phyloP scores from a whole-genome alignment of 768 basidiomycete species.

The Auricularia heimuer region DNA sequence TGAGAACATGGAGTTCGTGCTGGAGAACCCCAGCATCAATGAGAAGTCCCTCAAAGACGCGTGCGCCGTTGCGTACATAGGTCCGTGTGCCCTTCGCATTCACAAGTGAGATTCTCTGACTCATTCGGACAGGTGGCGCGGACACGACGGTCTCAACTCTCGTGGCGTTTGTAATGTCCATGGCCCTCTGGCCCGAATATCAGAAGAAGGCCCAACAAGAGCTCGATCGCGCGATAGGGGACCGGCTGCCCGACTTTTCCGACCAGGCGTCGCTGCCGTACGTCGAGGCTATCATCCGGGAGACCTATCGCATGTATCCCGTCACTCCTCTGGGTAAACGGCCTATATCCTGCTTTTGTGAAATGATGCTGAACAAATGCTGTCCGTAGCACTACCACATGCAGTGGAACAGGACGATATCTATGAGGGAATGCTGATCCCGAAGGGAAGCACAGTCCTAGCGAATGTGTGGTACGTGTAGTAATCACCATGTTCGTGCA shows the following conservation, averaged over 20 bases:
- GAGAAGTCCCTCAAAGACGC: slow-evolving; percentile 11
- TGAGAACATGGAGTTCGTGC: not conserved
- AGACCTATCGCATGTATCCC: slow-evolving; percentile 19
- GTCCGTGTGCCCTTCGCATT: slow-evolving; percentile 16
- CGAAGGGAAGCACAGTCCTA: slow-evolving; percentile 5
- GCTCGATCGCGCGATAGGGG: slow-evolving; percentile 29
- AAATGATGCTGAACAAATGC: not conserved
- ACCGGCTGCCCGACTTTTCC: slow-evolving; percentile 27
- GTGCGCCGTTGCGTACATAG: slow-evolving; percentile 14
- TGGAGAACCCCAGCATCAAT: not conserved
- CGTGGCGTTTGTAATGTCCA: slow-evolving; percentile 27
- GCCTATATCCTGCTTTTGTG: not conserved
- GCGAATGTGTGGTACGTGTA: slow-evolving; percentile 2
- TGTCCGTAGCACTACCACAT: not conserved
- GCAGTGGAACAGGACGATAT: slow-evolving; percentile 6
- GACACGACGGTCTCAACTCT: slow-evolving; percentile 24
- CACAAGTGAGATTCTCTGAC: not conserved
- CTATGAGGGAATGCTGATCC: slow-evolving; percentile 11
- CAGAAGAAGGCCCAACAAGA: slow-evolving; percentile 31
- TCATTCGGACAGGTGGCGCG: slow-evolving; percentile 5
- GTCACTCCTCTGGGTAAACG: slow-evolving; percentile 14
- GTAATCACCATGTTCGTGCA: not conserved
- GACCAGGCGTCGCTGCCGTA: slow-evolving; percentile 27
- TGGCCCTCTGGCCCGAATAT: slow-evolving; percentile 29
- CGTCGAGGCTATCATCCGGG: slow-evolving; percentile 26